Percentiles rank a stretch among this genome's conserved stretches.
Evolutionary conservation across 768 basidiomycete species (phyloP).

Genomic region (Panaeolus cyanescens): DNA sequence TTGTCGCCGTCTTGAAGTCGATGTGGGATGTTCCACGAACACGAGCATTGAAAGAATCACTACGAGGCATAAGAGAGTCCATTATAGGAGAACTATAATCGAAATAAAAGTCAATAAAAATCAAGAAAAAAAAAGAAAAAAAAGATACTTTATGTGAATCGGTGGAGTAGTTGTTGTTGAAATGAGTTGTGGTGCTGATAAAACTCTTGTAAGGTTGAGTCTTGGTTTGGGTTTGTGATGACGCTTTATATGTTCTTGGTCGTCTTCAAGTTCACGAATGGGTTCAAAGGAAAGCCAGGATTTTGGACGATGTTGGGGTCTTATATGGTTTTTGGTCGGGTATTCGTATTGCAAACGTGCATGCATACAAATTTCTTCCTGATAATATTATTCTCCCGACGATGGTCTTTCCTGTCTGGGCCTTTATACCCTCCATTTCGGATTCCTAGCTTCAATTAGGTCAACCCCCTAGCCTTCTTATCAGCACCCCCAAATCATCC

Average conservation of each 20-base stretch:
- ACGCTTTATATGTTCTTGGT: slow-evolving; percentile 54
- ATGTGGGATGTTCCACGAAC: slow-evolving; percentile 79
- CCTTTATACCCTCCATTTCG: slow-evolving; percentile 35
- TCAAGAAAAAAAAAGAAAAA: slow-evolving; percentile 14
- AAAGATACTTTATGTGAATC: slow-evolving; percentile 50
- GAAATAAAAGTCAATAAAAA: slow-evolving; percentile 13
- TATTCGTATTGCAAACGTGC: slow-evolving; percentile 43
- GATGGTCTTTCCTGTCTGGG: slow-evolving; percentile 29
- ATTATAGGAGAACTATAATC: slow-evolving; percentile 44
- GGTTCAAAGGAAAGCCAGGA: slow-evolving; percentile 19
- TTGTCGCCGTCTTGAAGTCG: slow-evolving; percentile 98
- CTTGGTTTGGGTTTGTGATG: slow-evolving; percentile 55
- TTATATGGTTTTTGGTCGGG: slow-evolving; percentile 9
- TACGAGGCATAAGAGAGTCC: slow-evolving; percentile 57
- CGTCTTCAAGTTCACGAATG: slow-evolving; percentile 40
- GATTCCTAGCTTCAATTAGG: slow-evolving; percentile 19
- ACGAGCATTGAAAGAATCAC: slow-evolving; percentile 70
- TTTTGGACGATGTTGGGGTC: neutral
- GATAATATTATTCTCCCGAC: neutral
- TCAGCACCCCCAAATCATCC: slow-evolving; percentile 26
- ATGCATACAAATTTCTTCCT: slow-evolving; percentile 33
- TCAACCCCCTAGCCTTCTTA: slow-evolving; percentile 28
- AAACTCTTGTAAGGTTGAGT: slow-evolving; percentile 41
- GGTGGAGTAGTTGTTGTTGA: slow-evolving; percentile 67
- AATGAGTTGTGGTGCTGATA: slow-evolving; percentile 61